Evolutionary conservation across 2,329 filamentous ascomycete genomes (phyloP), one percentile per base, ranked within the genome.

Genomic region (Fusarium brachygibbosum): DNA sequence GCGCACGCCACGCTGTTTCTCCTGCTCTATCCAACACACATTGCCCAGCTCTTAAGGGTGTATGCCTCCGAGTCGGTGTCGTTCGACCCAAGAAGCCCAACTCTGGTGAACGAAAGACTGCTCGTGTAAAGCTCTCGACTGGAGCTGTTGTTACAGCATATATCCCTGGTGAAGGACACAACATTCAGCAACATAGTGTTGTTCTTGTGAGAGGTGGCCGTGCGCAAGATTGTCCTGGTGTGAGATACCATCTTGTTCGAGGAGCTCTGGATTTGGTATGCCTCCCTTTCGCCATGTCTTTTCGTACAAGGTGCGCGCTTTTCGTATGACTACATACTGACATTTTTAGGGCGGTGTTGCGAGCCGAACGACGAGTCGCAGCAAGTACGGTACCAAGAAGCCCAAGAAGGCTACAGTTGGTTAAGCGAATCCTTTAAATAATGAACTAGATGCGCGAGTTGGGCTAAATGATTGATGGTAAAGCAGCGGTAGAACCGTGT

Each of bases 301-400:
- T 11, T 7, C 5, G 31, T 11, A 9, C 1, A 3, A 14, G 14
- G 32, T 4, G 29, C 11, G 34, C 6, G 2, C 8, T 10, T 23
- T 40, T 25, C 19, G 4, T 31, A 13, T 11, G 14, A 17, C n/a
- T 0, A 32, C 19, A 7, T 51, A 31, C 71, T 77, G 35, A 76
- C 52, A n/a, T 10, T 53, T 8, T 17, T 28, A 98, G 95, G 93
- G 93, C 77, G 96, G 96, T 85, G 96, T 99, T 70, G 90, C 90
- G 23, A 96, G 90, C 79, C 87, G 96, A 73, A 87, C 91, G 76
- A 93, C 90, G 23, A 93, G 92, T 80, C 87, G 96, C 76, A 98
- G 94, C 76, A 99, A 99, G 83, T 99, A 97, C 78, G 96, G 96
- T 65, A 97, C 96, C 50, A 99, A 99, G 90, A 98, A 98, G 85